Conservation (phyloP, 805 yeast species). For the Yamadazyma sp. region DNA sequence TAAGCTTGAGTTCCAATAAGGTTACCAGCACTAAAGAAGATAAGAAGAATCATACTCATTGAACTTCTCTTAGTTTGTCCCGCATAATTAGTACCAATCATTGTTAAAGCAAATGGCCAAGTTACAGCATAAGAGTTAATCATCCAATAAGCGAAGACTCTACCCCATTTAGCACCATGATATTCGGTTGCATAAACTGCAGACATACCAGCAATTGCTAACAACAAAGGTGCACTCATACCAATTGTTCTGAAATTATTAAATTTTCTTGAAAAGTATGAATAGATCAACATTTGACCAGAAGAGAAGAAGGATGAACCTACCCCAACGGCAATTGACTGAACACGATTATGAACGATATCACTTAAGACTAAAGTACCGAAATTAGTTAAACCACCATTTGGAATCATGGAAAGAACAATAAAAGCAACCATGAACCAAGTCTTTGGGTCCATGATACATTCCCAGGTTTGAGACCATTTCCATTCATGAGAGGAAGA, state of each 20-base stretch:
- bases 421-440: constrained; percentile 29
- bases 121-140: constrained; percentile 21
- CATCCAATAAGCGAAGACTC: constrained; percentile 29
- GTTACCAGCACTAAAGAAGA: constrained; percentile 10
- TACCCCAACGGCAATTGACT: constrained; percentile 7
- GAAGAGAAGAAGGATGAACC: constrained; percentile 7
- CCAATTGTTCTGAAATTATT: constrained; percentile 9
- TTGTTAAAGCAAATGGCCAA: constrained; percentile 22
- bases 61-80: constrained; percentile 12
- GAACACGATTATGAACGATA: constrained; percentile 7
- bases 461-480: constrained; percentile 31
- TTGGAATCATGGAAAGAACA: constrained; percentile 25
- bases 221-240: constrained; percentile 8
- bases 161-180: constrained; percentile 21
- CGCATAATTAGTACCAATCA: constrained; percentile 19
- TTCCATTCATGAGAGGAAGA: constrained; percentile 34
- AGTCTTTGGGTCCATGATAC: constrained; percentile 31
- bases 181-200: constrained; percentile 15
- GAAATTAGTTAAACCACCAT: constrained; percentile 34
- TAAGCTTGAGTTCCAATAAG: constrained; percentile 10
- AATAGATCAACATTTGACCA: constrained; percentile 7
- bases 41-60: constrained; percentile 8
- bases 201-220: constrained; percentile 14
- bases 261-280: constrained; percentile 3
- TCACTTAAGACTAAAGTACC: constrained; percentile 17